Evolutionary conservation across 108 stramenopile genomes (phyloP).

Genomic region (Pseudonitzschia delicatissima): DNA sequence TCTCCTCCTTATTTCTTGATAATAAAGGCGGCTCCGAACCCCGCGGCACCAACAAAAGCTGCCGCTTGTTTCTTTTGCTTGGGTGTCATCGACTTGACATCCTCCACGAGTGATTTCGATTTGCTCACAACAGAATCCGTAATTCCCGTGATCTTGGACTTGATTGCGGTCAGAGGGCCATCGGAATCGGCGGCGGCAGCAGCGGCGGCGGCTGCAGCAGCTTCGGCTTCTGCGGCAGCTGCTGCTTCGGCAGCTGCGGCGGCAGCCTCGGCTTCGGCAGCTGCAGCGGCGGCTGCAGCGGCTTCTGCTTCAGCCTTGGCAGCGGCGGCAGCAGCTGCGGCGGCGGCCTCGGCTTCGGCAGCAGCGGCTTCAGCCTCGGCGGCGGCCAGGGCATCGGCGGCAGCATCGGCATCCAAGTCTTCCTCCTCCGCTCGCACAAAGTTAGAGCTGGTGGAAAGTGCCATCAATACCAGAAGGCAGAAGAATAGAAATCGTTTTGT

Average conservation of each 20-base stretch:
- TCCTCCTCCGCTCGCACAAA: too few relatives aligned
- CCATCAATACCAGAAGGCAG: background rate
- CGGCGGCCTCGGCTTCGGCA: background rate
- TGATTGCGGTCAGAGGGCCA: background rate
- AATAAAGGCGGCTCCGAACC: constrained; percentile 16
- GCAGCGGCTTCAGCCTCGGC: constrained; percentile 12
- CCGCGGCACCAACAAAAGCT: constrained; percentile 18
- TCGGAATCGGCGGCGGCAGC: background rate
- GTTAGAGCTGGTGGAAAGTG: too few relatives aligned
- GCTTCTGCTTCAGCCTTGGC: background rate
- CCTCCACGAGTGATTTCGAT: constrained; percentile 23
- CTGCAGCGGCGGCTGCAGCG: background rate
- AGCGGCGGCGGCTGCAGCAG: background rate
- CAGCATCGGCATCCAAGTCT: constrained; percentile 6
- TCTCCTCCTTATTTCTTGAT: constrained; percentile 1
- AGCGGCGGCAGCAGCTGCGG: constrained; percentile 7
- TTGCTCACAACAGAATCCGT: constrained; percentile 21
- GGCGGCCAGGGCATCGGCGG: constrained; percentile 1
- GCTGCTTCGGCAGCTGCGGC: background rate
- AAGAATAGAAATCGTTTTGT: too few relatives aligned
- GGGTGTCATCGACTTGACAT: constrained; percentile 18
- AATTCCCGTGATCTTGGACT: constrained; percentile 15
- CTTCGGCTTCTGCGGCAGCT: constrained; percentile 4
- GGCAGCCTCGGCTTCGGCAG: constrained; percentile 1
- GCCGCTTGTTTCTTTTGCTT: constrained; percentile 31